Percentiles rank a stretch among this genome's conserved stretches.
phyloP scores from a whole-genome alignment of 139 green algal genomes.

The Chlorella sorokiniana region DNA sequence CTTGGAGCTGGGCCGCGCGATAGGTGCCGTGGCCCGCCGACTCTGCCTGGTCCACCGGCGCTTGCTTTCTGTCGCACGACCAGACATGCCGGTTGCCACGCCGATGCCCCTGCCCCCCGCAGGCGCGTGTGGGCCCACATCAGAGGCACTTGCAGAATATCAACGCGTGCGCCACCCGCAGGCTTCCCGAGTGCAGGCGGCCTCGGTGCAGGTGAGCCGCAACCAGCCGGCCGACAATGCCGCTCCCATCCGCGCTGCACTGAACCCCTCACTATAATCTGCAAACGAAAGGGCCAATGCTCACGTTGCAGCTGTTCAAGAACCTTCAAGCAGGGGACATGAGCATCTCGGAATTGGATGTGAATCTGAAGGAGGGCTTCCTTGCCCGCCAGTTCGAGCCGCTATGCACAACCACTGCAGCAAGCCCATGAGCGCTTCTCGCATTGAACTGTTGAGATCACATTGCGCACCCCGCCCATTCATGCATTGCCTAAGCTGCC shows the following conservation, averaged over 20 bases:
- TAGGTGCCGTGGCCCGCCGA: background rate
- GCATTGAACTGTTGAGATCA: too few species aligned
- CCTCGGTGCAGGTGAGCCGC: background rate
- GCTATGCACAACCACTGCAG: background rate
- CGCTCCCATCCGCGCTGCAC: background rate
- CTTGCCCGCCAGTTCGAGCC: background rate
- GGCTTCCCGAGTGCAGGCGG: background rate
- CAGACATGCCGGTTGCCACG: background rate
- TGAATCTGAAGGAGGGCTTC: background rate
- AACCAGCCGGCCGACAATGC: background rate
- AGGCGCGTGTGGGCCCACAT: background rate
- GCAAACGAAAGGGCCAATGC: background rate
- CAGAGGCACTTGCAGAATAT: slow-evolving; percentile 11
- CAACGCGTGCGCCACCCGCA: background rate
- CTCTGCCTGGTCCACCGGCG: background rate
- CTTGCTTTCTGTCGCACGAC: background rate
- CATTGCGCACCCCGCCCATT: too few species aligned
- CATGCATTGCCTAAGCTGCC: too few species aligned
- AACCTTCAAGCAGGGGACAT: background rate
- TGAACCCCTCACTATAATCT: background rate
- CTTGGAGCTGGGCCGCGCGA: slow-evolving; percentile 19
- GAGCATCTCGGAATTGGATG: background rate
- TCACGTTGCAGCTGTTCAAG: background rate
- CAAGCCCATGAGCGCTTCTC: background rate
- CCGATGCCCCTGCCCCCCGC: background rate